These are phyloP conservation scores for Penicillium paxilli DNA, from an alignment of 495 filamentous ascomycete genomes.

Conservation along the genomic window DNA sequence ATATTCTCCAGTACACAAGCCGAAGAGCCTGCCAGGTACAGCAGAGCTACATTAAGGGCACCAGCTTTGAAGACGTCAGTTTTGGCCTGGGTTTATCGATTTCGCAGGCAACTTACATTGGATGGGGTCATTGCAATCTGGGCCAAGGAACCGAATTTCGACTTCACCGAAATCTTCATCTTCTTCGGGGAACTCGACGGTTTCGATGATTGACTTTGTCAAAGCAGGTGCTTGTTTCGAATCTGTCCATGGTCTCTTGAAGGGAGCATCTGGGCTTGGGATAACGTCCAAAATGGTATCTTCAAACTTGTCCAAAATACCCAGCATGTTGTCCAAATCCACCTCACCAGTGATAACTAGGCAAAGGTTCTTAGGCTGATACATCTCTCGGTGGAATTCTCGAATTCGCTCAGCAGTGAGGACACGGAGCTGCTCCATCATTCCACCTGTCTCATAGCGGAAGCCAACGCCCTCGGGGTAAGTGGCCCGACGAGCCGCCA, in stretches of 20 bases:
- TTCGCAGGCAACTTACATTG: slow-evolving; percentile 31
- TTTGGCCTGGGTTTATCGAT: background rate
- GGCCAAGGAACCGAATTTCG: slow-evolving; percentile 80
- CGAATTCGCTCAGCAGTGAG: slow-evolving; percentile 87
- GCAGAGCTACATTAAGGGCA: slow-evolving; percentile 73
- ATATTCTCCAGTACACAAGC: slow-evolving; percentile 88
- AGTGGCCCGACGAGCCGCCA: slow-evolving; percentile 70
- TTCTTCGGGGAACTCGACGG: slow-evolving; percentile 91
- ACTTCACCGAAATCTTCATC: slow-evolving; percentile 92
- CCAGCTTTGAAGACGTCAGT: slow-evolving; percentile 42
- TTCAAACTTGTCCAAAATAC: slow-evolving; percentile 85
- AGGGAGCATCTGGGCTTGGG: slow-evolving; percentile 68
- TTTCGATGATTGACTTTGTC: slow-evolving; percentile 66
- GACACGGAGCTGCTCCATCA: slow-evolving; percentile 88
- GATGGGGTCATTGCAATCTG: slow-evolving; percentile 65
- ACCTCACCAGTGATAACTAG: slow-evolving; percentile 87
- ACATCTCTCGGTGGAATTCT: slow-evolving; percentile 93
- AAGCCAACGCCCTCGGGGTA: slow-evolving; percentile 92
- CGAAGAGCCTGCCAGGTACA: slow-evolving; percentile 88
- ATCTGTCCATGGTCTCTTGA: slow-evolving; percentile 88
- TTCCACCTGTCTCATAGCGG: slow-evolving; percentile 93
- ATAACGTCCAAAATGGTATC: slow-evolving; percentile 80
- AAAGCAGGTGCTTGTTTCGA: slow-evolving; percentile 74
- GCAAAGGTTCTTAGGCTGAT: slow-evolving; percentile 94
- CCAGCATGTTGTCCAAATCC: slow-evolving; percentile 75